phyloP scores from a whole-genome alignment of 1,139 yeast species.

The Suhomyces ambrosiae region DNA sequence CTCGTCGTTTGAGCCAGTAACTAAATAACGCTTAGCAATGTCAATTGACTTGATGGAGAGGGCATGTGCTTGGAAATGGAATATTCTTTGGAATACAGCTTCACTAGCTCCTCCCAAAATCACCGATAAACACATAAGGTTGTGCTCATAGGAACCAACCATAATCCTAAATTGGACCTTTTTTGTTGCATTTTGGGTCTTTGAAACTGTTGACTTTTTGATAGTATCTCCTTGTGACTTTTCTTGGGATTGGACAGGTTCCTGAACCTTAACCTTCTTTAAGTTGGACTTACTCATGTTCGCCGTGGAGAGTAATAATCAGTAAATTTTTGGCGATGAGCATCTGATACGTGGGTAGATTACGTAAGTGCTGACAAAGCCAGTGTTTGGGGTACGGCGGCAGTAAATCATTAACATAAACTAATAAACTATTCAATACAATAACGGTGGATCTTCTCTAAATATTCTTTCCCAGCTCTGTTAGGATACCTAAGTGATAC shows the following conservation, averaged over 20 bases:
- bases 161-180: conserved; percentile 65
- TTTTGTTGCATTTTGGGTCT: not conserved
- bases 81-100: conserved; percentile 85
- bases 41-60: conserved; percentile 85
- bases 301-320: not conserved
- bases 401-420: not conserved
- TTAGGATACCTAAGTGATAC: no score
- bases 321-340: conserved; percentile 6
- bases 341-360: conserved; percentile 1
- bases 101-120: conserved; percentile 42
- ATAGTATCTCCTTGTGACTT: not conserved
- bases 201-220: not conserved
- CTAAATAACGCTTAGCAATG: conserved; percentile 79
- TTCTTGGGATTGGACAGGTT: not conserved
- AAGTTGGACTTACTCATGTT: conserved; percentile 4
- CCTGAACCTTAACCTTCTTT: conserved; percentile 6
- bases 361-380: not conserved
- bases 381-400: not conserved
- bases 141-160: conserved; percentile 96
- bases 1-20: conserved; percentile 95
- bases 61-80: conserved; percentile 94
- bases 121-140: conserved; percentile 79
- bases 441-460: no score
- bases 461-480: no score
- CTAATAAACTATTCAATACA: no score